Conservation (phyloP, 2,329 filamentous ascomycete species). For the Metarhizium robertsii region DNA sequence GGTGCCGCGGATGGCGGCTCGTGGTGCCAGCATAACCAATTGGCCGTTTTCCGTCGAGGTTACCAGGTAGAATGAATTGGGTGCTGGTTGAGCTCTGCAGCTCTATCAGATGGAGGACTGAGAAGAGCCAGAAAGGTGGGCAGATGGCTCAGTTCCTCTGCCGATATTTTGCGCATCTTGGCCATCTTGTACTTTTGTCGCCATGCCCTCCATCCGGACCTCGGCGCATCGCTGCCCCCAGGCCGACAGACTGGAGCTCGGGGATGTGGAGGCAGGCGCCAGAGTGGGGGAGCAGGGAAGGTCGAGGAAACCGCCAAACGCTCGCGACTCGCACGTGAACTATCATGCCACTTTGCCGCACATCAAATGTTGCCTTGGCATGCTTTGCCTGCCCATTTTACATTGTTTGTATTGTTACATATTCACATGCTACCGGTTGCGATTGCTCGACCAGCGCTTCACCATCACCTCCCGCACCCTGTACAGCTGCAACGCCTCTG, state of each 20-base stretch:
- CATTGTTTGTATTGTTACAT: not conserved
- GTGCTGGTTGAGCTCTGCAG: no score
- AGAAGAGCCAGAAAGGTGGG: no score
- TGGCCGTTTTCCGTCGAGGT: not conserved
- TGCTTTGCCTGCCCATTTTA: not conserved
- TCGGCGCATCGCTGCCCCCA: no score
- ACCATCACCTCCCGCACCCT: slow-evolving; percentile 72
- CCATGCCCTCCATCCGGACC: no score
- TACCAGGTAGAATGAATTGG: not conserved
- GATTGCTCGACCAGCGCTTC: slow-evolving; percentile 75
- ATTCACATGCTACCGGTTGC: slow-evolving; percentile 40
- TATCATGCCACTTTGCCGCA: not conserved
- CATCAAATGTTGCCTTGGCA: not conserved
- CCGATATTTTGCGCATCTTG: not conserved
- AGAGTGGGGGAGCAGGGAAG: not conserved
- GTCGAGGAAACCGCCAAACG: no score
- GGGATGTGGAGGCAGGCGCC: not conserved
- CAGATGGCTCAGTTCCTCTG: no score
- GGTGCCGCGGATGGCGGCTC: not conserved
- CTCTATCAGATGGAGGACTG: no score
- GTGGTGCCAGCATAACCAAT: not conserved
- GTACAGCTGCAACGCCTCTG: slow-evolving; percentile 57
- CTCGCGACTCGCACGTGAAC: no score
- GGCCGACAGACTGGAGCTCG: no score
- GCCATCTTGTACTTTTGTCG: not conserved